Conservation (phyloP, 805 yeast species). For the Schwanniomyces yamadae region DNA sequence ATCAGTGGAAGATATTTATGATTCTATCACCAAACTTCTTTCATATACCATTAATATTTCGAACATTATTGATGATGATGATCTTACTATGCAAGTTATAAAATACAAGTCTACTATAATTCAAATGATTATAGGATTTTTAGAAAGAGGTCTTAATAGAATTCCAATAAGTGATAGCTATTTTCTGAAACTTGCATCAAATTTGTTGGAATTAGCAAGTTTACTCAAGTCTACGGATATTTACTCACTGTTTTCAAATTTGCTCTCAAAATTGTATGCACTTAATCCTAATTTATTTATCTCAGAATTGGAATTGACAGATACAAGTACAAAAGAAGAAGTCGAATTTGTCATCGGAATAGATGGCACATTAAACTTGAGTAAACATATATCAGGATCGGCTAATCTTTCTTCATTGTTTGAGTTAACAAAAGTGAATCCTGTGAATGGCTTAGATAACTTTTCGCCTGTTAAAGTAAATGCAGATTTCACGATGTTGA, state of each 20-base stretch:
- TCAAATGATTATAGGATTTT: constrained; percentile 25
- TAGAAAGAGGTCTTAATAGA: constrained; percentile 23
- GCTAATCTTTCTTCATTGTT: constrained; percentile 15
- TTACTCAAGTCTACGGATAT: constrained; percentile 31
- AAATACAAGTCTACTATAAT: constrained; percentile 30
- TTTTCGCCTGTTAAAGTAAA: constrained; percentile 31
- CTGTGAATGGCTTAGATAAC: constrained; percentile 12
- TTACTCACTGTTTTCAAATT: constrained; percentile 19
- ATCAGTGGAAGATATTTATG: constrained; percentile 28
- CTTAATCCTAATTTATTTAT: constrained; percentile 28
- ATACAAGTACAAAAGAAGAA: constrained; percentile 26
- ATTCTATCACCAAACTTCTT: constrained; percentile 25
- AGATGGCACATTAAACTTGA: constrained; percentile 19
- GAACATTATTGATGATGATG: constrained; percentile 28
- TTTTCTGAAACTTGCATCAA: constrained; percentile 23
- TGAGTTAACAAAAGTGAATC: constrained; percentile 34
- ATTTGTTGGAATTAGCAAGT: constrained; percentile 31
- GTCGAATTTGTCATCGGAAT: constrained; percentile 33
- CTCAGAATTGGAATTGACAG: constrained; percentile 23
- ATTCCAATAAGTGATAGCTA: constrained; percentile 35
- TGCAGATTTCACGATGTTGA: constrained; percentile 25
- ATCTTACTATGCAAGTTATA: constrained; percentile 37
- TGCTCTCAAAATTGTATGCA: constrained; percentile 27
- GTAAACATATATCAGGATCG: constrained; percentile 10
- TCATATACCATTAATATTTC: constrained; percentile 30